Base-by-base conservation (phyloP, 257 asterid genomes). In the Ajuga chamaepitys region DNA sequence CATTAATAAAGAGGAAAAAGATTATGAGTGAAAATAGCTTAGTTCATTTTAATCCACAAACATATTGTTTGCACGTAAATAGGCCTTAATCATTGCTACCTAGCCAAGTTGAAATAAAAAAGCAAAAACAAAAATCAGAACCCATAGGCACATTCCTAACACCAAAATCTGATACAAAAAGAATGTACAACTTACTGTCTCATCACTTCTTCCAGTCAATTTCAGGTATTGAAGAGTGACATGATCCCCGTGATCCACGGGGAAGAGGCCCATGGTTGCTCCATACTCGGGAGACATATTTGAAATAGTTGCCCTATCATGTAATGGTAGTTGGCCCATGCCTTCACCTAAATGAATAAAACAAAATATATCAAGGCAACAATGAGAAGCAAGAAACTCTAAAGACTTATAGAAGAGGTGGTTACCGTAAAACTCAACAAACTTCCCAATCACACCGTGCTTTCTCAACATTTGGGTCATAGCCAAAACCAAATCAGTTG, bases 201-300 rank as follows among this genome's bases (percentile, higher is more conserved):
- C 44, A 26, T 62, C 56, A 45, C 58, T 28, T 20, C 35, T 34
- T 17, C n/a, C 37, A 40, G 44, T 67, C n/a, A 60, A 53, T n/a
- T 62, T 28, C 47, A 91, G 87, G 74, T 91, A 91, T 37, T 88
- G 88, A 40, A 91, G 78, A 0, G 98, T 91, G 37, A 86, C 89
- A 74, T 85, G 92, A 79, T n/a, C n/a, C n/a, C n/a, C n/a, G n/a
- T n/a, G n/a, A n/a, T 91, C 98, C 41, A 91, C 98, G 0, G 96
- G 98, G 83, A 91, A 91, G 85, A 91, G 88, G 20, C 98, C 98
- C 98, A 91, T 91, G 72, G 98, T 91, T 34, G 98, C 98, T 46
- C 98, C 98, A 72, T 91, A 88, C 79, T 91, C 98, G 0, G 98
- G 98, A 44, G 98, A 83, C 98, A 91, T 91, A 61, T 91, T 91